phyloP scores from a whole-genome alignment of 352 stramenopile species.

The Blastocystis sp. region DNA sequence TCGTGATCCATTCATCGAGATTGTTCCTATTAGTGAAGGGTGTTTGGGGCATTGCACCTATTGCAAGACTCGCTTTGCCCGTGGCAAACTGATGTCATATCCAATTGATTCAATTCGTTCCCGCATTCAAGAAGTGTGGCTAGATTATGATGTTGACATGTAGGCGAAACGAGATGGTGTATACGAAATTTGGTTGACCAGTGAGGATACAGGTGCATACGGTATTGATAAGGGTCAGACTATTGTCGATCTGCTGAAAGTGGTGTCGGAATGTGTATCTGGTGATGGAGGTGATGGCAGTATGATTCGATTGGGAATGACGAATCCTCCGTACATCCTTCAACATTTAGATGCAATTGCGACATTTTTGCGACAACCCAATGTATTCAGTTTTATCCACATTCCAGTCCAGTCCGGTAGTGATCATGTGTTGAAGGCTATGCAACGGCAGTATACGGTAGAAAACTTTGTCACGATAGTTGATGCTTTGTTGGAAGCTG shows the following conservation, averaged over 20 bases:
- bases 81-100: conserved; percentile 81
- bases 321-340: conserved; percentile 82
- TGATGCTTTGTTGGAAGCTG: conserved; percentile 73
- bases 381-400: conserved; percentile 81
- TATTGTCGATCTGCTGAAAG: neutral
- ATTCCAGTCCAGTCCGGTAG: conserved; percentile 81
- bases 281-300: conserved; percentile 64
- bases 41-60: conserved; percentile 83
- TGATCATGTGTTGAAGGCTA: conserved; percentile 76
- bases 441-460: conserved; percentile 82
- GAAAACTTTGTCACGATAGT: conserved; percentile 74
- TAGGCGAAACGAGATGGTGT: conserved; percentile 70
- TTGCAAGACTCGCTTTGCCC: conserved; percentile 82
- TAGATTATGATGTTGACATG: conserved; percentile 63
- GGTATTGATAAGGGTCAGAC: conserved; percentile 71
- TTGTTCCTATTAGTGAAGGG: conserved; percentile 80
- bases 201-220: conserved; percentile 82
- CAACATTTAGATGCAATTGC: conserved; percentile 77
- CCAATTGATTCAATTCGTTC: conserved; percentile 73
- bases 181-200: conserved; percentile 82
- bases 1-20: conserved; percentile 82
- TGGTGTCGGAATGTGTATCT: neutral
- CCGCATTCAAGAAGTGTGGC: conserved; percentile 69
- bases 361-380: conserved; percentile 73
- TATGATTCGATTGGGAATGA: conserved; percentile 85